Evolutionary conservation across 768 basidiomycete genomes (phyloP), one percentile per base, ranked within the genome.

Genomic region (Pleurotus ostreatus): DNA sequence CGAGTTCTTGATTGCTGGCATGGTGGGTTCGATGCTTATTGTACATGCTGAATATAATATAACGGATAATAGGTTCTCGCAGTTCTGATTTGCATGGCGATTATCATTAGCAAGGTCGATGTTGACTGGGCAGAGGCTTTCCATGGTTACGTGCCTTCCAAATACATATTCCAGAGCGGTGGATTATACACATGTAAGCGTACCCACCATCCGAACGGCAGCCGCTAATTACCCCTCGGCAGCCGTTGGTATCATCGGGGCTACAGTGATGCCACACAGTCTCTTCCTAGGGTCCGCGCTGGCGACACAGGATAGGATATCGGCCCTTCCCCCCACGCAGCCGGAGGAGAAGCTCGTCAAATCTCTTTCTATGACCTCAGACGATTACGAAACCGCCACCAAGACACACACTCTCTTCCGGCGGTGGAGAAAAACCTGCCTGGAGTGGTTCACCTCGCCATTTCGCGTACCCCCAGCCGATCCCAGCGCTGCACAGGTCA

Each of bases 221-320:
- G 62, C 70, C n/a, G 71, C 70, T 59, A 11, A 39, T 23, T 45
- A 37, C 15, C 18, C 37, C 44, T 46, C 56, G 30, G 41, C 58
- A 85, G 84, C 85, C 26, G 82, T 89, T 54, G 88, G 88, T 38
- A 85, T 92, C 49, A 65, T 89, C 1, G 87, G 89, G 26, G 92
- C 92, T 1, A 97, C 92, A 2, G 86, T 94, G 57, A 95, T 95
- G 94, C 94, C 94, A 0, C 94, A 95, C 68, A 88, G 87, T 57
- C 76, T 97, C n/a, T 94, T 90, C 74, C 77, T 97, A 13, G 94
- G 94, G 4, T 92, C 91, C 2, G 82, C 84, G 26, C 81, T 97
- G 4, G 87, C 92, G 2, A 93, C 91, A 0, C 89, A 94, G 66
- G 86, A 94, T 56, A 76, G 94, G 45, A 64, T 92, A 12, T 71